These are phyloP conservation scores for Coemansia sp. DNA, from an alignment of 192 early-diverging fungal species.

Conservation along the genomic window DNA sequence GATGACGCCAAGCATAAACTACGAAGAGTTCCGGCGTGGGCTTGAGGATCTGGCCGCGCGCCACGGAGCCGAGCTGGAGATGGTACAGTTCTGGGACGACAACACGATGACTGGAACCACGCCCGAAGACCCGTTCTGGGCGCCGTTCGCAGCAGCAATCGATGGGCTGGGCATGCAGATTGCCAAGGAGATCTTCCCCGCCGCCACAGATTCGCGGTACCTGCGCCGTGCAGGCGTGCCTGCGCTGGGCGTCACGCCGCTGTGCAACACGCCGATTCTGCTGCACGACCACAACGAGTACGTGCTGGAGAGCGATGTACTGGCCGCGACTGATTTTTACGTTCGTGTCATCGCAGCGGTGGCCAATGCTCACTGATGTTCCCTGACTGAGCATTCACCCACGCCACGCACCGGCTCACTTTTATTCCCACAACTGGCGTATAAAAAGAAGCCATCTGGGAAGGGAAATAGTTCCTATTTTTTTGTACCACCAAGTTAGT, in stretches of 20 bases:
- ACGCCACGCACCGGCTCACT: not conserved
- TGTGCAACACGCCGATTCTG: conserved; percentile 74
- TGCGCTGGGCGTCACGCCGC: conserved; percentile 79
- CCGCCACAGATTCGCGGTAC: conserved; percentile 78
- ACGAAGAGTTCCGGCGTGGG: conserved; percentile 58
- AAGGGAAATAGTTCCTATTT: not conserved
- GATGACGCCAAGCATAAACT: conserved; percentile 67
- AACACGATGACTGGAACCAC: conserved; percentile 57
- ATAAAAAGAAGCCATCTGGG: not conserved
- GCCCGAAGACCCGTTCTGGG: conserved; percentile 66
- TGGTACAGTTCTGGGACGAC: conserved; percentile 64
- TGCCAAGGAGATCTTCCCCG: conserved; percentile 80
- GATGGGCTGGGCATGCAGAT: conserved; percentile 57
- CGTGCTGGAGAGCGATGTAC: conserved; percentile 70
- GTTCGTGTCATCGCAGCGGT: conserved; percentile 60
- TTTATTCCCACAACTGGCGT: not conserved
- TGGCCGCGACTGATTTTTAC: conserved; percentile 78
- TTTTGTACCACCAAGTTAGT: not conserved
- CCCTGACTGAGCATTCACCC: not conserved
- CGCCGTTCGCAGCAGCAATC: conserved; percentile 57
- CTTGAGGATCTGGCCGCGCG: conserved; percentile 27
- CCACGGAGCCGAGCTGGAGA: conserved; percentile 61
- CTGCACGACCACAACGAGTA: conserved; percentile 88
- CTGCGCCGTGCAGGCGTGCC: conserved; percentile 74
- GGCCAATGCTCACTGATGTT: conserved; percentile 23